Evolutionary conservation across 176 grass and related monocot species (phyloP).

Genomic region (Phoenix roebelenii): DNA sequence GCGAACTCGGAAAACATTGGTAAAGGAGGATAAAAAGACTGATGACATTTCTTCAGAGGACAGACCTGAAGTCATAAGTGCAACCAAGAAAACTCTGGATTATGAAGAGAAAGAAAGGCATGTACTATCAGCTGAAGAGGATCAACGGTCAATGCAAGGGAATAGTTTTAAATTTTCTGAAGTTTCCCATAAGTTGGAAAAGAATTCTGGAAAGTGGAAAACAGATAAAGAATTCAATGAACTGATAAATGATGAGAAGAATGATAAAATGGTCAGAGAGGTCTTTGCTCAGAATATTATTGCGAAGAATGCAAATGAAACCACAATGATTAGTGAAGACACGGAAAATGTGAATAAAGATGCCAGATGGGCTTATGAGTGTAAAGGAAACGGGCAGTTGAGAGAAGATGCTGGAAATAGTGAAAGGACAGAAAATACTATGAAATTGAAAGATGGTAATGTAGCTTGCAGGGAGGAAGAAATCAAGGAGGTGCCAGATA

Average conservation of each 20-base stretch:
- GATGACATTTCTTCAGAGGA: slow-evolving; percentile 12
- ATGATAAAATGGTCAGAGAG: slow-evolving; percentile 17
- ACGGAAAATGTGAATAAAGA: slow-evolving; percentile 4
- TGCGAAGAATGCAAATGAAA: slow-evolving; percentile 13
- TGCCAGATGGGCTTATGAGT: not conserved
- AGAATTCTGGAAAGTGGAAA: slow-evolving; percentile 59
- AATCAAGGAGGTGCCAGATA: not conserved
- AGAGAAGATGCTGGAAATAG: slow-evolving; percentile 11
- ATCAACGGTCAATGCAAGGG: slow-evolving; percentile 24
- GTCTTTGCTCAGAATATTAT: slow-evolving; percentile 17
- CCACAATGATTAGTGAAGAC: slow-evolving; percentile 7
- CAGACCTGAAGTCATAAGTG: slow-evolving; percentile 11
- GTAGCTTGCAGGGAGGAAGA: slow-evolving; percentile 15
- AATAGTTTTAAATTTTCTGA: slow-evolving; percentile 21
- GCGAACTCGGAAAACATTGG: slow-evolving; percentile 6
- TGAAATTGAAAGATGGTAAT: slow-evolving; percentile 24
- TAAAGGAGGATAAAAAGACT: slow-evolving; percentile 27
- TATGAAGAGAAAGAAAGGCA: slow-evolving; percentile 24
- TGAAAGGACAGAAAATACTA: slow-evolving; percentile 20
- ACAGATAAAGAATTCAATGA: slow-evolving; percentile 61
- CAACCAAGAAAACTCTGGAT: slow-evolving; percentile 12
- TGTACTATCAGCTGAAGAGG: slow-evolving; percentile 16
- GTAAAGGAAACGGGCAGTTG: slow-evolving; percentile 20
- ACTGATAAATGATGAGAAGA: slow-evolving; percentile 37
- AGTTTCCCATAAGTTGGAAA: slow-evolving; percentile 25